A percentile compares a stretch with the other conserved stretches of the same genome.
Conservation (phyloP, 257 asterid genomes). For the Solanum appendiculatum region DNA sequence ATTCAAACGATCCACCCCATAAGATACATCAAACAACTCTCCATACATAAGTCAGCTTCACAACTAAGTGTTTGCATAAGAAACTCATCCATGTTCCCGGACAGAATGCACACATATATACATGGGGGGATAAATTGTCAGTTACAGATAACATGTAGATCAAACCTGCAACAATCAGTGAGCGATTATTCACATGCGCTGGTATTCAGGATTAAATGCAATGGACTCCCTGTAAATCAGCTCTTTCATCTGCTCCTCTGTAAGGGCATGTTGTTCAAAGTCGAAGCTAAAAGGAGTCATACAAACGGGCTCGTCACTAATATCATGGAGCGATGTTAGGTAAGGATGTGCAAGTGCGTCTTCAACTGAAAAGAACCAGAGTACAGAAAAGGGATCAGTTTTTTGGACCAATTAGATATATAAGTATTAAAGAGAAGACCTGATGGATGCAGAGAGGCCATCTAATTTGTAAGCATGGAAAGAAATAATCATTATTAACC, state of each 20-base stretch:
- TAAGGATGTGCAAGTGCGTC: constrained; percentile 91
- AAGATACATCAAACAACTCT: constrained; percentile 6
- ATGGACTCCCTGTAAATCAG: constrained; percentile 82
- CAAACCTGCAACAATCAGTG: constrained; percentile 1
- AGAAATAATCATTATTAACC: neutral
- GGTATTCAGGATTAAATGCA: constrained; percentile 88
- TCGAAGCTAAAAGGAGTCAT: constrained; percentile 76
- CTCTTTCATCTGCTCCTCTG: constrained; percentile 98
- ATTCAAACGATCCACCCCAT: neutral
- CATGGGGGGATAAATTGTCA: constrained; percentile 1
- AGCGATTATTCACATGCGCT: constrained; percentile 35
- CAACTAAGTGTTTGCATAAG: neutral
- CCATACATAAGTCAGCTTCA: constrained; percentile 3
- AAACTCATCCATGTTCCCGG: constrained; percentile 3
- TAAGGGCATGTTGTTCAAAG: constrained; percentile 90
- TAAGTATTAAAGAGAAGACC: neutral
- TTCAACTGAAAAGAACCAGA: constrained; percentile 49
- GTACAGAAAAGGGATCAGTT: neutral
- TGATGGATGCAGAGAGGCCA: neutral
- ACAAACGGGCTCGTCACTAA: constrained; percentile 87
- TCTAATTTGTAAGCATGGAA: neutral
- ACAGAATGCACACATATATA: constrained; percentile 8
- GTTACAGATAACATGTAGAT: neutral
- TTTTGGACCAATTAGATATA: neutral
- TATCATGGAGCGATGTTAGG: constrained; percentile 87